Evolutionary conservation across 2,329 filamentous ascomycete species (phyloP), one percentile per base, ranked within the genome.

Genomic region (Anthostomella pinea): DNA sequence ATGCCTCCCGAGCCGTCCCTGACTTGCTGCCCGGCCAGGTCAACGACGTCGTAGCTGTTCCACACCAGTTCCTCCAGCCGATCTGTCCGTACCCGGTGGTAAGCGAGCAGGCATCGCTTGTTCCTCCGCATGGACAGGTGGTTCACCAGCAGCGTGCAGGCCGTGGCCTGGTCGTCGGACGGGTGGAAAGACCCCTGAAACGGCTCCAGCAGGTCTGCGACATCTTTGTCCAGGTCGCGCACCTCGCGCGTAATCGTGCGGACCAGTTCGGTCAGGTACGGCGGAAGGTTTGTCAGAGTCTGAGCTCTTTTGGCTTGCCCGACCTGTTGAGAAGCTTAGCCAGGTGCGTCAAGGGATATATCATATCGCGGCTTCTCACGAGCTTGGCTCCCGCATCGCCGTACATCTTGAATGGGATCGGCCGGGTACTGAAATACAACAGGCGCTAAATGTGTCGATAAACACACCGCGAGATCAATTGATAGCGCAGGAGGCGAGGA

Each of bases 251-350:
- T 85, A 31, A 95, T 85, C 14, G 81, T 79, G 39, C 90, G 89
- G 36, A 97, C 87, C 28, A 94, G 77, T 58, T 97, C 93, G 18
- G 89, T 84, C 64, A 95, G 89, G 62, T 97, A 97, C 3, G 89
- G 83, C 1, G 93, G 93, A 3, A 98, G 77, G 60, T 94, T 81
- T 20, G 82, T 70, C 38, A 98, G 79, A 48, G 87, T 85, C 64
- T 93, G 88, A 13, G 87, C 95, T 59, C 93, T 81, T 74, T 97
- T 97, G 62, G 93, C 93, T 72, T 97, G 87, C 71, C 91, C 85
- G 53, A 94, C 90, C 87, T 95, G 30, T 33, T 42, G 24, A 14
- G 18, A 49, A 49, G 33, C 46, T 53, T 31, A 41, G 33, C 30
- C 30, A 24, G n/a, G 39, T 32, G 43, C 28, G 25, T 24, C 13